Base-by-base conservation (phyloP, 257 asterid genomes). In the Nicotiana otophora region DNA sequence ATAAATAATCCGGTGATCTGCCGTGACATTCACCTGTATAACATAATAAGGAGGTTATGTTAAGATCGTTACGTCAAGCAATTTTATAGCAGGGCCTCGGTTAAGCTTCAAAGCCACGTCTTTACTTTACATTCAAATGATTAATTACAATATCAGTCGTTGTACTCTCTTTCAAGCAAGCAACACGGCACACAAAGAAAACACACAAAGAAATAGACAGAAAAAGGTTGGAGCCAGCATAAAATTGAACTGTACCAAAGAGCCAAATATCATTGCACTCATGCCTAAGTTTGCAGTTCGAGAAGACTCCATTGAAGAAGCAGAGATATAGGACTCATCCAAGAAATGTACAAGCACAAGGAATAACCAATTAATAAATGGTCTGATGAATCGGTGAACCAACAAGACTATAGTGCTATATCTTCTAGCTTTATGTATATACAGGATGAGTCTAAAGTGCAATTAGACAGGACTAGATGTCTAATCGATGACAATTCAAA, bases 1-100 rank as follows among this genome's bases (percentile, higher is more conserved):
- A 82, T 94, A 94, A 28, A 94, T 86, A 81, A 91, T 89, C 68
- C 97, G 86, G 82, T 94, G 98, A 85, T 94, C 98, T 14, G 97
- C 97, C 2, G 98, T 94, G 39, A 91, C 93, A 68, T 91, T 92
- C 85, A 94, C 97, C 98, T 92, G 92, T 64, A 82, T 82, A 85
- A 31, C 2, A 58, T 31, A 5, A 64, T 8, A 4, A 57, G 26
- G 63, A 39, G 48, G 48, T 39, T 39, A 7, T 10, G 46, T 39
- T 39, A 39, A 51, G 1, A 51, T 11, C 57, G 14, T 51, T 10
- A 11, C 11, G 17, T 48, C 54, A 10, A 3, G 3, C 15, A 48
- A 48, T 12, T 10, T 48, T 51, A 14, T 51, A 10, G 16, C 57
- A 51, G 14, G 17, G 17, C 57, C 4, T 12, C 66, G 2, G 66